Conservation (phyloP, 176 grass and related monocot genomes). For the Chrysopogon serrulatus region DNA sequence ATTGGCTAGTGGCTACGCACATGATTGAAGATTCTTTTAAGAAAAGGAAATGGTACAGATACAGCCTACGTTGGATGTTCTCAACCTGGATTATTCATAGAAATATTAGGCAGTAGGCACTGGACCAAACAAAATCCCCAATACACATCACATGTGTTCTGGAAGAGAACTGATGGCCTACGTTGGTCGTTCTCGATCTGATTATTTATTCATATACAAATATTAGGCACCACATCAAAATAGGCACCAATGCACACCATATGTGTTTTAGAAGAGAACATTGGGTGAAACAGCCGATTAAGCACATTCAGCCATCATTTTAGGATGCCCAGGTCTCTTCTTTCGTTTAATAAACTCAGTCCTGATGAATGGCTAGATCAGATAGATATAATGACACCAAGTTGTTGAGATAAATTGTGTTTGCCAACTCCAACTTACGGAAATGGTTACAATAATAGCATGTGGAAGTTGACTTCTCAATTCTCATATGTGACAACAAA, state of each 20-base stretch:
- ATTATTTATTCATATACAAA: neutral
- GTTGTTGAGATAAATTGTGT: neutral
- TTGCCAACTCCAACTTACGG: conserved; percentile 10
- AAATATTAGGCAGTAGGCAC: neutral
- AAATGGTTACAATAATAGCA: conserved; percentile 9
- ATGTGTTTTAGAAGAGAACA: neutral
- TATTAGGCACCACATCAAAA: neutral
- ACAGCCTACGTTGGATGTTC: neutral
- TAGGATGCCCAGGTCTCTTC: neutral
- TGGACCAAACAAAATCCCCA: neutral
- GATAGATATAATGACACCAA: neutral
- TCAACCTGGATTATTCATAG: neutral
- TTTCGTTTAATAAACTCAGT: neutral
- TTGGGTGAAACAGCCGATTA: neutral
- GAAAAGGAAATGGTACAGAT: neutral
- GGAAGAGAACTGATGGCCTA: neutral
- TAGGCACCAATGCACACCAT: neutral
- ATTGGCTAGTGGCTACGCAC: neutral
- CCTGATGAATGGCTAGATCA: neutral
- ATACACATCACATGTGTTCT: neutral
- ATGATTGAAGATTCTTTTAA: neutral
- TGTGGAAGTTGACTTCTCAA: neutral
- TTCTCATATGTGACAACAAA: neutral
- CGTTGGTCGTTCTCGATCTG: neutral
- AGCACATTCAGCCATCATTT: neutral